phyloP scores from a whole-genome alignment of 257 asterid genomes.

The Ballota nigra region DNA sequence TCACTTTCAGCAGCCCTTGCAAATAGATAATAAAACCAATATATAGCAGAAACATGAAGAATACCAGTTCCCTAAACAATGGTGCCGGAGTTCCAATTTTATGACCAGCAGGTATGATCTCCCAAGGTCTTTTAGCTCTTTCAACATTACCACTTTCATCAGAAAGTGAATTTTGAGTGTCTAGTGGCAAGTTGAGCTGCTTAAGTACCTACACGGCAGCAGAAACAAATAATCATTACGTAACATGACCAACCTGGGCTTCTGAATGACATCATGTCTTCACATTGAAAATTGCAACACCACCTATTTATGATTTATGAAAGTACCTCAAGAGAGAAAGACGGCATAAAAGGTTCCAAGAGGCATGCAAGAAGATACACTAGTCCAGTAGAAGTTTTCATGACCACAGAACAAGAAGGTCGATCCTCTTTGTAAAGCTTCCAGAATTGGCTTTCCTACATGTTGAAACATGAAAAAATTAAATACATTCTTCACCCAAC shows the following conservation, averaged over 20 bases:
- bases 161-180: conserved; percentile 56
- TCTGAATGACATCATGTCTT: conserved; percentile 1
- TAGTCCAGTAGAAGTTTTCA: conserved; percentile 84
- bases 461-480: neutral
- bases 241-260: neutral
- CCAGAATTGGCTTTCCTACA: conserved; percentile 91
- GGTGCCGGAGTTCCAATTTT: conserved; percentile 83
- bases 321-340: conserved; percentile 76
- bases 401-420: conserved; percentile 66
- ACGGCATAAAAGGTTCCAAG: conserved; percentile 94
- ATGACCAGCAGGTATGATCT: conserved; percentile 77
- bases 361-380: conserved; percentile 94
- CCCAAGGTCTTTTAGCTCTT: conserved; percentile 85
- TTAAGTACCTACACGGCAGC: conserved; percentile 69
- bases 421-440: conserved; percentile 92
- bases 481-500: conserved; percentile 8
- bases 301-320: conserved; percentile 7
- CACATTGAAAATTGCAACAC: neutral
- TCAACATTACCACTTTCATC: conserved; percentile 69
- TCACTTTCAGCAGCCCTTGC: neutral
- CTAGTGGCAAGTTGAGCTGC: conserved; percentile 87
- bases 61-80: conserved; percentile 83
- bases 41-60: conserved; percentile 4
- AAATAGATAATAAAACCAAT: conserved; percentile 13
- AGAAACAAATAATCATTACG: conserved; percentile 16